phyloP scores from a whole-genome alignment of 495 filamentous ascomycete genomes.

The Penicillium steckii region DNA sequence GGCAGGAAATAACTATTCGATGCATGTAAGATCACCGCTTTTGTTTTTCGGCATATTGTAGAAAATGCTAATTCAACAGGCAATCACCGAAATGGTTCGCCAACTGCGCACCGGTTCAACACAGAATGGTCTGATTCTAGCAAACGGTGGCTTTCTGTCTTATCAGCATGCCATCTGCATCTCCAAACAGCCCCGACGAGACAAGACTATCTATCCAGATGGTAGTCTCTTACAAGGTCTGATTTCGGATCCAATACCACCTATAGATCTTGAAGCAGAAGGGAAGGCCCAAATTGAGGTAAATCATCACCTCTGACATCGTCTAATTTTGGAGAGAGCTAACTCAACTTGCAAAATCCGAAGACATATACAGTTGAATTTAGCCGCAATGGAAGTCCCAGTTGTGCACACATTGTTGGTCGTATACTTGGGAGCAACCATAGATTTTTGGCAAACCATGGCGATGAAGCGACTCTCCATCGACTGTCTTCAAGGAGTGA shows the following conservation, averaged over 20 bases:
- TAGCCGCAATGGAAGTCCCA: slow-evolving; percentile 42
- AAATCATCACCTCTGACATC: too few species aligned
- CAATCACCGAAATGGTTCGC: slow-evolving; percentile 49
- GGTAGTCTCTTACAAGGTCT: slow-evolving; percentile 31
- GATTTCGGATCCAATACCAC: slow-evolving; percentile 27
- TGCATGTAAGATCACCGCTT: slow-evolving; percentile 45
- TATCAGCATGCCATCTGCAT: slow-evolving; percentile 55
- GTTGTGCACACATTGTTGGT: slow-evolving; percentile 46
- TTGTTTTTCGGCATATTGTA: background rate
- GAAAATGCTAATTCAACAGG: slow-evolving; percentile 22
- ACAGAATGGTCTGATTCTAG: slow-evolving; percentile 47
- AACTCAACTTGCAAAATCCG: too few species aligned
- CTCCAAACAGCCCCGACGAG: slow-evolving; percentile 36
- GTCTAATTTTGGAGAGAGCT: too few species aligned
- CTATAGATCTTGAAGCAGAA: slow-evolving; percentile 35
- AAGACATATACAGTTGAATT: slow-evolving; percentile 60
- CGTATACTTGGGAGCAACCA: slow-evolving; percentile 38
- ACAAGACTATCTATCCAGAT: slow-evolving; percentile 38
- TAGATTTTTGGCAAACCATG: slow-evolving; percentile 52
- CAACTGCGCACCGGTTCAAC: slow-evolving; percentile 40
- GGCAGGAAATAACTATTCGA: slow-evolving; percentile 60
- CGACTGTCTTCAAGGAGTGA: slow-evolving; percentile 4
- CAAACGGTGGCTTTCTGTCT: slow-evolving; percentile 54
- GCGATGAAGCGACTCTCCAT: slow-evolving; percentile 24
- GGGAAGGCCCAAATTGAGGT: slow-evolving; percentile 52